Evolutionary conservation across 176 grass and related monocot genomes (phyloP), one percentile per base, ranked within the genome.

Genomic region (Hyparrhenia diplandra): DNA sequence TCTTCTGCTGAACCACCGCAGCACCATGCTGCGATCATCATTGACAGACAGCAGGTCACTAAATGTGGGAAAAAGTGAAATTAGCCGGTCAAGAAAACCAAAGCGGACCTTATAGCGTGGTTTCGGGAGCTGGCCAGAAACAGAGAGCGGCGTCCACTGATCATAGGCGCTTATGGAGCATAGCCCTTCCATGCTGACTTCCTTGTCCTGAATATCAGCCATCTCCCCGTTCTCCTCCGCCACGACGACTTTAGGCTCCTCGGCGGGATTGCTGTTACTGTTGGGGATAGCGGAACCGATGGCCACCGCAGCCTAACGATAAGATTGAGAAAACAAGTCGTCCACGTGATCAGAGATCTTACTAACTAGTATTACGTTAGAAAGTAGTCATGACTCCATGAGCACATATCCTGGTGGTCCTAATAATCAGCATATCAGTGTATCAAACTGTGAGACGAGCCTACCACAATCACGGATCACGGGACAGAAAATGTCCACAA

Each of bases 151-250:
- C 49, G 71, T 65, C 96, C 96, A 99, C 71, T 87, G 89, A 52
- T 99, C 89, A 37, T 87, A 88, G 47, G 73, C 45, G 59, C 86
- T 63, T 49, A 99, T 57, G 43, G 85, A 99, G 76, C 86, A 87
- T 52, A 99, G 82, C 27, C 92, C 90, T 79, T 99, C 92, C 85
- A 86, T 86, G 57, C 90, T 88, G 37, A 99, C 85, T 71, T 95
- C 90, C 91, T 99, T 98, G 81, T 95, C 90, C 84, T 93, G 84
- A 40, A 90, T 77, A 76, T 95, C 90, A 69, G 61, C 34, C 80
- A 73, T 51, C 75, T 75, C 85, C 62, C 83, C 83, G 75, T 83
- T 95, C 88, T 99, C 90, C 88, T 95, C 92, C 28, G 9, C 37
- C 79, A 88, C 45, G 18, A 91, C 79, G 11, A 62, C 85, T 83